Conservation (phyloP, 805 yeast species). For the Yamadazyma olivae region DNA sequence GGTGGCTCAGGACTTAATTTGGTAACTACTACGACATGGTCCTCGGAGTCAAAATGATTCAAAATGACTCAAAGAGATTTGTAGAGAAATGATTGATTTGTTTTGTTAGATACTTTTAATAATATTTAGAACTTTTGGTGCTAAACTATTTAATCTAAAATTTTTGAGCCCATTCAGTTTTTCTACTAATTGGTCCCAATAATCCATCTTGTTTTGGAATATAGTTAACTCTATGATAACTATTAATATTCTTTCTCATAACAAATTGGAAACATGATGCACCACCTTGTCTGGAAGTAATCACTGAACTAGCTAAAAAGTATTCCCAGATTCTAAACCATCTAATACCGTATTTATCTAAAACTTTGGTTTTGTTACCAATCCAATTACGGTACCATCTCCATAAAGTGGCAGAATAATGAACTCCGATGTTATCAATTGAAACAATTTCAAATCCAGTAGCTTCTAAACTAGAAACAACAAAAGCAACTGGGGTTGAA, state of each 20-base stretch:
- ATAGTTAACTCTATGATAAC: conserved; percentile 79
- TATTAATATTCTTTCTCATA: conserved; percentile 83
- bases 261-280: conserved; percentile 91
- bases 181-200: conserved; percentile 52
- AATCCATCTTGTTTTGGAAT: conserved; percentile 77
- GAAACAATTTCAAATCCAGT: conserved; percentile 84
- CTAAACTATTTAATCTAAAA: too few species aligned
- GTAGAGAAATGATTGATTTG: too few species aligned
- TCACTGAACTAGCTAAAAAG: conserved; percentile 79
- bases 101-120: too few species aligned
- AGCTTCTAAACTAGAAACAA: conserved; percentile 70
- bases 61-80: too few species aligned
- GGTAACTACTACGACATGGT: too few species aligned
- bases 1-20: too few species aligned
- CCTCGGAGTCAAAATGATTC: too few species aligned
- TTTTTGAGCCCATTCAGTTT: conserved; percentile 50
- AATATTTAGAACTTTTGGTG: too few species aligned
- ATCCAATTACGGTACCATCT: conserved; percentile 95
- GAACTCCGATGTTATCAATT: conserved; percentile 87
- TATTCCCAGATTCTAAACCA: conserved; percentile 95
- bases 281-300: conserved; percentile 88
- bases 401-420: conserved; percentile 88
- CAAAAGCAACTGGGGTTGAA: conserved; percentile 87
- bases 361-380: conserved; percentile 71
- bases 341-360: conserved; percentile 77